Evolutionary conservation across 2,329 filamentous ascomycete genomes (phyloP).

Genomic region (Sphaerostilbella broomeana): DNA sequence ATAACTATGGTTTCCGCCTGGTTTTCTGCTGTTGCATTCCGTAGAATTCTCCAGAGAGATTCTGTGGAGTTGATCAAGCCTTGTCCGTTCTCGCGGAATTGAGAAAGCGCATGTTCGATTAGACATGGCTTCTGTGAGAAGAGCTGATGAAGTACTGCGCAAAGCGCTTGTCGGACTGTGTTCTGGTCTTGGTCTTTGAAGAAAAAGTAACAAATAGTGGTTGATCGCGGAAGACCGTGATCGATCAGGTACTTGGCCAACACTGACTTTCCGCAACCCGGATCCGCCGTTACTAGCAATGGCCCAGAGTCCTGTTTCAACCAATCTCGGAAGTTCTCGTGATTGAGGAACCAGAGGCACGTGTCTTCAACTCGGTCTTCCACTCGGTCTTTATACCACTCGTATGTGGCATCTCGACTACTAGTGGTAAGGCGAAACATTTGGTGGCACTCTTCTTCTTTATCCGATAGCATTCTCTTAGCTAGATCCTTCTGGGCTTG

Average conservation of each 20-base stretch:
- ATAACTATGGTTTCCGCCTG: constrained; percentile 25
- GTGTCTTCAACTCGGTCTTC: constrained; percentile 18
- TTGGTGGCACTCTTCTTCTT: constrained; percentile 14
- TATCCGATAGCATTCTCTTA: neutral
- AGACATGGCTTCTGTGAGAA: constrained; percentile 26
- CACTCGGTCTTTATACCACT: constrained; percentile 23
- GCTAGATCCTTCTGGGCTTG: constrained; percentile 6
- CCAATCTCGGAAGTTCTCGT: constrained; percentile 26
- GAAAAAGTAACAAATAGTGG: constrained; percentile 36
- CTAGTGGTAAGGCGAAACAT: constrained; percentile 12
- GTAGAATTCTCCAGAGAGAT: constrained; percentile 30
- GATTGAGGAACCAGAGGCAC: constrained; percentile 28
- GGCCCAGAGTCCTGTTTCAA: constrained; percentile 20
- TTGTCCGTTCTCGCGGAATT: constrained; percentile 21
- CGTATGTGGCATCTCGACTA: constrained; percentile 18
- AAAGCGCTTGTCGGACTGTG: constrained; percentile 29
- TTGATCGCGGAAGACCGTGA: constrained; percentile 16
- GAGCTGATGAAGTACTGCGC: constrained; percentile 35
- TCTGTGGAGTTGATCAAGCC: constrained; percentile 18
- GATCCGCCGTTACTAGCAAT: constrained; percentile 32
- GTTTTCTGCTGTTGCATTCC: constrained; percentile 19
- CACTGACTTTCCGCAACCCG: constrained; percentile 34
- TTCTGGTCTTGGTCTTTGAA: constrained; percentile 36
- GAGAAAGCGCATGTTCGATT: constrained; percentile 26
- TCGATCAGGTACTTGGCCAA: constrained; percentile 30